Evolutionary conservation across 1,284 basidiomycete species (phyloP).

Genomic region (Stygiomarasmius scandens): DNA sequence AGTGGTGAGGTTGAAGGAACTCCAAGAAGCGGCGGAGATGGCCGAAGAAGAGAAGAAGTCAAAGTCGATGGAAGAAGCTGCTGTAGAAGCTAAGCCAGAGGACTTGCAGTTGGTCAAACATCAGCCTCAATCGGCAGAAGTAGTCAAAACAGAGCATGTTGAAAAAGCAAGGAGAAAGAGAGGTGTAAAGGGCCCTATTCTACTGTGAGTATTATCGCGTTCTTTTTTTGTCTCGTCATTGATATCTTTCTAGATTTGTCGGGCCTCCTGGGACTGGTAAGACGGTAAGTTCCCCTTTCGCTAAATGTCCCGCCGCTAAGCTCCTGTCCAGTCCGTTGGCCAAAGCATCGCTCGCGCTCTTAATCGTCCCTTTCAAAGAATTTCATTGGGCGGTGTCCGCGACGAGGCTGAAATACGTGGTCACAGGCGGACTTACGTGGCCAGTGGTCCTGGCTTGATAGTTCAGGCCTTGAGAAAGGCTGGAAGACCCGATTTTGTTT

Average conservation of each 20-base stretch:
- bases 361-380: conserved; percentile 85
- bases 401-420: conserved; percentile 92
- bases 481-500: conserved; percentile 77
- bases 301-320: no score
- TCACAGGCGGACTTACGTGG: conserved; percentile 90
- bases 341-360: conserved; percentile 87
- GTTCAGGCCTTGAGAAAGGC: conserved; percentile 89
- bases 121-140: conserved; percentile 12
- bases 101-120: conserved; percentile 23
- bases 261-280: conserved; percentile 87
- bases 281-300: no score
- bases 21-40: conserved; percentile 47
- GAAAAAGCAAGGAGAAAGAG: conserved; percentile 28
- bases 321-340: no score
- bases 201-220: conserved; percentile 61
- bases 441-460: conserved; percentile 83
- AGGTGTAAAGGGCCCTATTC: conserved; percentile 77
- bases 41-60: conserved; percentile 15
- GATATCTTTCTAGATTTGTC: conserved; percentile 55
- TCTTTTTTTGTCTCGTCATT: conserved; percentile 1
- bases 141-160: conserved; percentile 1
- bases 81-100: conserved; percentile 14
- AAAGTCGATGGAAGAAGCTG: conserved; percentile 17
- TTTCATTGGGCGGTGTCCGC: conserved; percentile 89
- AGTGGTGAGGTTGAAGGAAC: conserved; percentile 79